Base-by-base conservation (phyloP, 257 asterid species). In the Ophiorrhiza pumila region DNA sequence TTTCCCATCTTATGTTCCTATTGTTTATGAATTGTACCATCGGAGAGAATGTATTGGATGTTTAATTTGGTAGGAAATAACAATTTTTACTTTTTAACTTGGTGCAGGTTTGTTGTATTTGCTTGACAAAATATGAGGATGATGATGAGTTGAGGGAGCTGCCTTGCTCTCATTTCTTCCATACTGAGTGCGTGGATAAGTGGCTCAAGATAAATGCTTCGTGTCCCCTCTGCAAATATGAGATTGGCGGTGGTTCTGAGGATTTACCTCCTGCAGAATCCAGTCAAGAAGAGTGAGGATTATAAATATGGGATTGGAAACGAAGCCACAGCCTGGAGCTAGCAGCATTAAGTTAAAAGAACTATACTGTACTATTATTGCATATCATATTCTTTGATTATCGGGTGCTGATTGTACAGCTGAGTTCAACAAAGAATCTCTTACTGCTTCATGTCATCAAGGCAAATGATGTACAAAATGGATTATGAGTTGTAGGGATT, bases 121-220 rank as follows among this genome's bases (percentile, higher is more conserved):
- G 86, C 78, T 66, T 83, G 65, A 68, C 84, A 46, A 83, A 74
- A 49, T 83, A 83, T 18, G 84, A 71, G 76, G 84, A 83, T 13
- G 73, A 80, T 57, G 86, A 83, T 3, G 84, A 83, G 71, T 65
- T 83, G 76, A 83, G 86, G 71, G 86, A 83, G 75, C 58, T 83
- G 52, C 84, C 84, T 41, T 83, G 86, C 80, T 70, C 78, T 25
- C 86, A 83, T 74, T 83, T 79, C 82, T 83, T 83, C 76, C 86
- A 83, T 14, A 77, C 80, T 0, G 76, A 71, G 1, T 83, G 86
- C 32, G 86, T 83, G 60, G 86, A 83, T 42, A 83, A 83, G 71
- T 83, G 86, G 86, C 81, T 83, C 59, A 80, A 79, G 77, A 76
- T 83, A 67, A 83, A 79, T 49, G 84, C 84, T 7, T 74, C 84